A percentile compares a stretch with the other conserved stretches of the same genome.
Conservation (phyloP, 768 basidiomycete genomes). For the Phanerodontia chrysosporium region DNA sequence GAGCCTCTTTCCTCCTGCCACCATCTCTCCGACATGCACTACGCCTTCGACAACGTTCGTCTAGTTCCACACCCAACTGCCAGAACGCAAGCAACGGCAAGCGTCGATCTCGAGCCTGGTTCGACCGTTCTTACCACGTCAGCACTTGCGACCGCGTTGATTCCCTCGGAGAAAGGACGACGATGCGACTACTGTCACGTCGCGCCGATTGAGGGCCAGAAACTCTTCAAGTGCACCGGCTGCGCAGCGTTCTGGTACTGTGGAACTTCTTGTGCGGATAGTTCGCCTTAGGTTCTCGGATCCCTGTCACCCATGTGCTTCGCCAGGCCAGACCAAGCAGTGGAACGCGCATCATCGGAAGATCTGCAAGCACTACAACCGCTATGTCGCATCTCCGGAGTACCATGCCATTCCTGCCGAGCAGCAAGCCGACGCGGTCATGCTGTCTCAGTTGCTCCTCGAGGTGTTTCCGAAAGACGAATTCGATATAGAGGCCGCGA, state of each 20-base stretch:
- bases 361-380: conserved; percentile 58
- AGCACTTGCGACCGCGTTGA: conserved; percentile 45
- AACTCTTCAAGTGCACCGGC: conserved; percentile 55
- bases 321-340: conserved; percentile 60
- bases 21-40: background rate
- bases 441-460: conserved; percentile 61
- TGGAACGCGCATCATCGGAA: conserved; percentile 66
- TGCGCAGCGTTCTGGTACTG: conserved; percentile 78
- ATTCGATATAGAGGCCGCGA: background rate
- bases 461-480: conserved; percentile 26
- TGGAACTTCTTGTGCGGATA: conserved; percentile 49
- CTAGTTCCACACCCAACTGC: conserved; percentile 46
- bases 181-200: conserved; percentile 67
- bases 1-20: background rate
- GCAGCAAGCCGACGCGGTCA: conserved; percentile 55
- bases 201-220: conserved; percentile 22
- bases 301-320: conserved; percentile 9
- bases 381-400: conserved; percentile 39
- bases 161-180: conserved; percentile 52
- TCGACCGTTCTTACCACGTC: conserved; percentile 41
- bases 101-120: conserved; percentile 37
- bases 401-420: conserved; percentile 49
- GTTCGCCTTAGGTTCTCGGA: background rate
- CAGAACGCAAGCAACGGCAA: conserved; percentile 48
- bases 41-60: conserved; percentile 16